These are phyloP conservation scores for Verticillium isaacii DNA, from an alignment of 2,329 filamentous ascomycete genomes.

Conservation along the genomic window DNA sequence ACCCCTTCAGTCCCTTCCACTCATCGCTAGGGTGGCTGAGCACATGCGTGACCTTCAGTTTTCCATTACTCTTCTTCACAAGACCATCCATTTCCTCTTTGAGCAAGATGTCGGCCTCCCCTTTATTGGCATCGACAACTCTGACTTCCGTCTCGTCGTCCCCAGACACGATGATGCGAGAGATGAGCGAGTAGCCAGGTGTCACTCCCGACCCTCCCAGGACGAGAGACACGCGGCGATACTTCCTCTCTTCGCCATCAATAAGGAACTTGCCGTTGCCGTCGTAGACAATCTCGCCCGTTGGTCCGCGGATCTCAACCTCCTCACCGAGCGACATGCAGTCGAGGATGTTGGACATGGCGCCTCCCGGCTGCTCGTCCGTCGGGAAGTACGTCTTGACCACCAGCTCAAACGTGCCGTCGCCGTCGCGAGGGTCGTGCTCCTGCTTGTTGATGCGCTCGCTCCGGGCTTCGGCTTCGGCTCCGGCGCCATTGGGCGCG, in stretches of 20 bases:
- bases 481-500: not conserved
- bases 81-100: constrained; percentile 34
- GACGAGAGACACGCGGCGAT: constrained; percentile 40
- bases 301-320: constrained; percentile 46
- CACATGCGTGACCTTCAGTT: constrained; percentile 40
- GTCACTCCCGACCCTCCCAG: constrained; percentile 47
- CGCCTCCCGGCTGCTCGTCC: constrained; percentile 42
- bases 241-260: constrained; percentile 31
- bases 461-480: not conserved
- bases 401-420: constrained; percentile 41
- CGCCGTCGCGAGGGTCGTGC: constrained; percentile 19
- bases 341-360: constrained; percentile 48
- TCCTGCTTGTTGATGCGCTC: not conserved
- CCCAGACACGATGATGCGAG: constrained; percentile 27
- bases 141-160: constrained; percentile 30
- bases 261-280: constrained; percentile 41
- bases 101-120: constrained; percentile 41
- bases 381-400: constrained; percentile 49
- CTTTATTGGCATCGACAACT: constrained; percentile 43
- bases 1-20: constrained; percentile 40
- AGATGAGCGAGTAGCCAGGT: constrained; percentile 45
- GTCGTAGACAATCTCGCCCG: constrained; percentile 44
- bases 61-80: constrained; percentile 26
- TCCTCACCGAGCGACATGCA: constrained; percentile 41
- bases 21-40: constrained; percentile 35